Conservation (phyloP, 257 asterid genomes). For the Solanum pennellii region DNA sequence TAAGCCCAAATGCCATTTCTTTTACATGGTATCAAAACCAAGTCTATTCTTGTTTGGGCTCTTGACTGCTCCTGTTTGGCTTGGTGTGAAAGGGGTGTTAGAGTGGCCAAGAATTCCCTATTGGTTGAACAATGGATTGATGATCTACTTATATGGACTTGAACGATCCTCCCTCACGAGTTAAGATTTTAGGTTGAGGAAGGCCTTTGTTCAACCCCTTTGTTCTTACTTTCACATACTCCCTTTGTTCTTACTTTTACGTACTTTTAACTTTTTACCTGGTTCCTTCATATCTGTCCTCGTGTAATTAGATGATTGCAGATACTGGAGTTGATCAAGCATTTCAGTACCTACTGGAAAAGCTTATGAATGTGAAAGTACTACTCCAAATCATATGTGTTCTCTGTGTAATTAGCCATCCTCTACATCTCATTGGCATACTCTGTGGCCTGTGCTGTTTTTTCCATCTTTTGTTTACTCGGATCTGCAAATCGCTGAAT, state of each 20-base stretch:
- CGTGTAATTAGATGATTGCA: not conserved
- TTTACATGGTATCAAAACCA: not conserved
- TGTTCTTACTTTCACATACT: not conserved
- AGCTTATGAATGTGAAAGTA: not conserved
- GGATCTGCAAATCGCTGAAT: not conserved
- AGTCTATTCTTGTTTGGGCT: not conserved
- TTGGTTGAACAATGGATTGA: not conserved
- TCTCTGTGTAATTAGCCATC: not conserved
- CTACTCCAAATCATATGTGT: not conserved
- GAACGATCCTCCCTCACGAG: not conserved
- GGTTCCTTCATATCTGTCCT: not conserved
- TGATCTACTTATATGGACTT: not conserved
- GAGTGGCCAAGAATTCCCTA: not conserved
- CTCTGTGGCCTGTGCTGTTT: not conserved
- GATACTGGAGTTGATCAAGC: not conserved
- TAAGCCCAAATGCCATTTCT: not conserved
- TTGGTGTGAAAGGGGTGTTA: not conserved
- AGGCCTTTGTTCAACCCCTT: not conserved
- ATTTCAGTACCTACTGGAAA: not conserved
- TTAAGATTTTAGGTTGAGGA: not conserved
- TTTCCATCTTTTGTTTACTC: not conserved
- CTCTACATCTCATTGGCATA: not conserved
- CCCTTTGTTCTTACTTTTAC: not conserved
- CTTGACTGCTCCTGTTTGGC: not conserved
- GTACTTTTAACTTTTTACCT: not conserved